A percentile compares a stretch with the other conserved stretches of the same genome.
phyloP scores from a whole-genome alignment of 305 asterid species.

The Nicotiana rustica region DNA sequence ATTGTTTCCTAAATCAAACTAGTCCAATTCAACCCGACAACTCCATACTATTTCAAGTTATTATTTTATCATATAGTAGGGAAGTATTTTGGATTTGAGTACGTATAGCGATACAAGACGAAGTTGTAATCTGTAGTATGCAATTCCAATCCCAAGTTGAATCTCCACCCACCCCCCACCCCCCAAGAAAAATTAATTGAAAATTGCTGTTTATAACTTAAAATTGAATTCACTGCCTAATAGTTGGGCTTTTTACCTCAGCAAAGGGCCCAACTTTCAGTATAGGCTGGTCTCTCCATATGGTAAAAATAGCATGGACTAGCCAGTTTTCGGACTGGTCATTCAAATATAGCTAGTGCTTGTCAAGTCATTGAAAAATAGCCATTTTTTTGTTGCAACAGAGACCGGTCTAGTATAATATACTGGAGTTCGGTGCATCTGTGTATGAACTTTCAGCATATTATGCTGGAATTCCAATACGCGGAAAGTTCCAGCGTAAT shows the following conservation, averaged over 20 bases:
- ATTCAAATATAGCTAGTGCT: too few relatives aligned
- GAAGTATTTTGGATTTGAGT: not conserved
- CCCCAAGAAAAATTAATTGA: too few relatives aligned
- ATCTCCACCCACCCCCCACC: too few relatives aligned
- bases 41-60: not conserved
- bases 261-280: not conserved
- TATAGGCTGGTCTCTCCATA: not conserved
- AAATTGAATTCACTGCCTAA: not conserved
- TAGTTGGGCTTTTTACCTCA: not conserved
- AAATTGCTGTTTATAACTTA: not conserved
- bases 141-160: not conserved
- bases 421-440: too few relatives aligned
- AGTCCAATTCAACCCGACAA: not conserved
- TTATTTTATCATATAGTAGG: not conserved
- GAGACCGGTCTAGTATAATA: too few relatives aligned
- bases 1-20: not conserved
- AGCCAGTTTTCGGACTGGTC: too few relatives aligned
- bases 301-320: not conserved
- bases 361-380: too few relatives aligned
- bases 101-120: not conserved
- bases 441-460: too few relatives aligned
- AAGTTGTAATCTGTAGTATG: not conserved
- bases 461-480: too few relatives aligned
- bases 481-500: too few relatives aligned
- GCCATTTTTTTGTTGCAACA: too few relatives aligned